Percentiles rank a stretch among this genome's conserved stretches.
phyloP scores from a whole-genome alignment of 1,139 yeast species.

The Yamadazyma mexicana region DNA sequence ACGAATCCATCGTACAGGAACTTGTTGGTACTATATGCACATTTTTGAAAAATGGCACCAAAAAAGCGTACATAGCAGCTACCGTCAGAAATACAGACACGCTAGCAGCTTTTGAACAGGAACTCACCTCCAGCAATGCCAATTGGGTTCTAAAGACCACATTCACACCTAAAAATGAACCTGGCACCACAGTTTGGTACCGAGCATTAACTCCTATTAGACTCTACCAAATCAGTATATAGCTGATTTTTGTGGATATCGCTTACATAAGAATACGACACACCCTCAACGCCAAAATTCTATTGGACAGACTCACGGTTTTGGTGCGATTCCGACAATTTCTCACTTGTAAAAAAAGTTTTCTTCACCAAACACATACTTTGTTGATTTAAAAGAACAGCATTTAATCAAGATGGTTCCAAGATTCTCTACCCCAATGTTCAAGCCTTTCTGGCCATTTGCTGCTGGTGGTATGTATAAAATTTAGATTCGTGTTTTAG shows the following conservation, averaged over 20 bases:
- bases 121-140: constrained; percentile 28
- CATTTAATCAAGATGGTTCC: constrained; percentile 16
- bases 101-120: constrained; percentile 49
- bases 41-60: constrained; percentile 32
- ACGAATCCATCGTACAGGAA: constrained; percentile 56
- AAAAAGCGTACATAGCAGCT: constrained; percentile 59
- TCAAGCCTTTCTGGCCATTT: constrained; percentile 51
- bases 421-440: constrained; percentile 48
- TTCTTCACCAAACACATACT: constrained; percentile 9
- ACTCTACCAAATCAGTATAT: constrained; percentile 6
- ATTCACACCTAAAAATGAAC: constrained; percentile 3
- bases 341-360: constrained; percentile 5
- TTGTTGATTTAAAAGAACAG: neutral
- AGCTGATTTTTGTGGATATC: too few relatives aligned
- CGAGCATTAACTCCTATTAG: constrained; percentile 27
- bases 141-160: constrained; percentile 23
- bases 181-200: constrained; percentile 27
- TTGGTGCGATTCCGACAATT: constrained; percentile 9
- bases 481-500: neutral
- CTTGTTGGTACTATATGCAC: constrained; percentile 51
- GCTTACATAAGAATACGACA: constrained; percentile 5
- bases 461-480: constrained; percentile 51
- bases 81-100: constrained; percentile 70
- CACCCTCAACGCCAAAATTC: neutral
- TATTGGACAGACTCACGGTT: neutral